phyloP scores from a whole-genome alignment of 305 asterid species.

The Nicotiana rustica region DNA sequence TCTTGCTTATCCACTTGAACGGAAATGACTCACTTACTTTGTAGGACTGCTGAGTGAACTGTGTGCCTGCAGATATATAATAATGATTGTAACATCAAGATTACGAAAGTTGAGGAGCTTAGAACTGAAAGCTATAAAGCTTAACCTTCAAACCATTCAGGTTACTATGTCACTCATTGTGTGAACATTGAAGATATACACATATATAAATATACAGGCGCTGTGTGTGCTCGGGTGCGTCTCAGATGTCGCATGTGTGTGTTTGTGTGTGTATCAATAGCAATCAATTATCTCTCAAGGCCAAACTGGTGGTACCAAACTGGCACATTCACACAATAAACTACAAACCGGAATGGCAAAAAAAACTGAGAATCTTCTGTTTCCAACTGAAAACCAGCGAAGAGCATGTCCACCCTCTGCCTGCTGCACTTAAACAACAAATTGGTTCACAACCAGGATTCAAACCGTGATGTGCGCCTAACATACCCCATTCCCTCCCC shows the following conservation, averaged over 20 bases:
- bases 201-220: background rate
- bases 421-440: too few relatives aligned
- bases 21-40: slow-evolving; percentile 33
- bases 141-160: slow-evolving; percentile 26
- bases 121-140: background rate
- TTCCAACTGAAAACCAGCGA: too few relatives aligned
- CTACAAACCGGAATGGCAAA: background rate
- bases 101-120: background rate
- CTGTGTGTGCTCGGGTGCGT: background rate
- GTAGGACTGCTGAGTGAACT: slow-evolving; percentile 33
- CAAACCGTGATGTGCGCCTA: too few relatives aligned
- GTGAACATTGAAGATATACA: background rate
- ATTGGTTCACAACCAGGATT: too few relatives aligned
- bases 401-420: too few relatives aligned
- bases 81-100: background rate
- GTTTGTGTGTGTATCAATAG: background rate
- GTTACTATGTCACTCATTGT: background rate
- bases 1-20: slow-evolving; percentile 35
- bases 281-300: background rate
- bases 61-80: slow-evolving; percentile 33
- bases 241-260: background rate
- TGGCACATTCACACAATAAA: background rate
- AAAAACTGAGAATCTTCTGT: too few relatives aligned
- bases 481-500: too few relatives aligned
- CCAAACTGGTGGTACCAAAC: background rate